These are phyloP conservation scores for Achaetomiella virescens DNA, from an alignment of 495 filamentous ascomycete genomes.

Conservation along the genomic window DNA sequence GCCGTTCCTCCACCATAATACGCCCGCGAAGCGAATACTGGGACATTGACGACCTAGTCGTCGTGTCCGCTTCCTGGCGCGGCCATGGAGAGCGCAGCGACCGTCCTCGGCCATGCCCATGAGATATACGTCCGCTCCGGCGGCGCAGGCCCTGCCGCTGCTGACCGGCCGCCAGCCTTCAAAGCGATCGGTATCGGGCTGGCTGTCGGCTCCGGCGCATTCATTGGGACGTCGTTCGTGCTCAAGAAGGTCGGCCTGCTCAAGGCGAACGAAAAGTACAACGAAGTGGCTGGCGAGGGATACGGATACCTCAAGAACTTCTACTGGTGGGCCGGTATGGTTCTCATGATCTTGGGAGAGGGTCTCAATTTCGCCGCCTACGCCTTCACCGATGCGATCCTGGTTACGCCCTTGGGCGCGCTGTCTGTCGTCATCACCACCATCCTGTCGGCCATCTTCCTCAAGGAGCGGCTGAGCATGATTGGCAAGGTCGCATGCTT, in stretches of 20 bases:
- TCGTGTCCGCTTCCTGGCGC: slow-evolving; percentile 16
- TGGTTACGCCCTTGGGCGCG: slow-evolving; percentile 93
- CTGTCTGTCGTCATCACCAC: slow-evolving; percentile 92
- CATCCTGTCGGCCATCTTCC: slow-evolving; percentile 87
- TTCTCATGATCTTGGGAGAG: slow-evolving; percentile 93
- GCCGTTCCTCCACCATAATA: neutral
- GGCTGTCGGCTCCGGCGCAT: slow-evolving; percentile 81
- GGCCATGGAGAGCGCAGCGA: slow-evolving; percentile 38
- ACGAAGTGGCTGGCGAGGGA: slow-evolving; percentile 91
- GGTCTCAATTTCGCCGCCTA: slow-evolving; percentile 98
- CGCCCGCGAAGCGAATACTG: neutral
- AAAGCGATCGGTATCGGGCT: slow-evolving; percentile 85
- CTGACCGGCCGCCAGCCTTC: slow-evolving; percentile 48
- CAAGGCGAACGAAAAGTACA: slow-evolving; percentile 91
- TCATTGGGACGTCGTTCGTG: slow-evolving; percentile 94
- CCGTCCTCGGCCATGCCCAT: slow-evolving; percentile 36
- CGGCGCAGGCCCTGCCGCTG: slow-evolving; percentile 17
- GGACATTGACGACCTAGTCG: slow-evolving; percentile 17
- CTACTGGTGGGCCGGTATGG: slow-evolving; percentile 97
- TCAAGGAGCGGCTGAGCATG: slow-evolving; percentile 92
- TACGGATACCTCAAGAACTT: slow-evolving; percentile 96
- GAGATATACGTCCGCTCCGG: slow-evolving; percentile 38
- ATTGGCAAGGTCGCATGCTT: slow-evolving; percentile 96
- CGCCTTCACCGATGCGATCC: slow-evolving; percentile 92
- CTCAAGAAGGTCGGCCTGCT: slow-evolving; percentile 89